These are phyloP conservation scores for Dactylonectria estremocensis DNA, from an alignment of 2,329 filamentous ascomycete genomes.

Conservation along the genomic window DNA sequence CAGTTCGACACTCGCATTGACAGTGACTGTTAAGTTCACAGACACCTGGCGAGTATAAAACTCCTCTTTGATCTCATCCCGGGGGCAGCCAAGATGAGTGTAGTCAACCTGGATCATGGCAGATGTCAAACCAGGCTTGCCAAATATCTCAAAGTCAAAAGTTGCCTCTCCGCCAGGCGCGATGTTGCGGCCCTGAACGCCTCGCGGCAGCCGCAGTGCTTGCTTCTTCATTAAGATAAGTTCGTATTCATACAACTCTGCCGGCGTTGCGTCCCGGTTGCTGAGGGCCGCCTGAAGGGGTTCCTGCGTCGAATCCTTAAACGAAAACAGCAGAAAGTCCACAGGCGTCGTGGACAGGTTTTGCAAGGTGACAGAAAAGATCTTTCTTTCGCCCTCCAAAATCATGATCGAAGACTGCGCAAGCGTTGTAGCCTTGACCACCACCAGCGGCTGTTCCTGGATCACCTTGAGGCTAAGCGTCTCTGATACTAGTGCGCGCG, in stretches of 20 bases:
- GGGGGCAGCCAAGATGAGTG: constrained; percentile 80
- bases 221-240: constrained; percentile 82
- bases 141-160: constrained; percentile 88
- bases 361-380: constrained; percentile 83
- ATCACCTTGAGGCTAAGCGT: constrained; percentile 81
- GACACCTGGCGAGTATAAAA: constrained; percentile 90
- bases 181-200: constrained; percentile 72
- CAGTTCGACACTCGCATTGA: constrained; percentile 91
- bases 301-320: constrained; percentile 88
- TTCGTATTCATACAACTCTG: constrained; percentile 90
- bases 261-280: constrained; percentile 82
- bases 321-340: constrained; percentile 89
- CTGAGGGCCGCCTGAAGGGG: constrained; percentile 82
- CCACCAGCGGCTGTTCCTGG: constrained; percentile 81
- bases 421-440: constrained; percentile 82
- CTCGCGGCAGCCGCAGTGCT: constrained; percentile 72
- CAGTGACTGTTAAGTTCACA: constrained; percentile 87
- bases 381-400: constrained; percentile 87
- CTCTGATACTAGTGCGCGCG: constrained; percentile 62
- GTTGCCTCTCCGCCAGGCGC: constrained; percentile 76
- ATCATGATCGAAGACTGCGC: constrained; percentile 92
- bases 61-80: constrained; percentile 76
- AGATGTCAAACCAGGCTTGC: constrained; percentile 86
- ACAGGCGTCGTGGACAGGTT: constrained; percentile 85
- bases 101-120: constrained; percentile 90